A percentile compares a stretch with the other conserved stretches of the same genome.
Conservation (phyloP, 2,329 filamentous ascomycete species). For the Xylariaceae sp. region DNA sequence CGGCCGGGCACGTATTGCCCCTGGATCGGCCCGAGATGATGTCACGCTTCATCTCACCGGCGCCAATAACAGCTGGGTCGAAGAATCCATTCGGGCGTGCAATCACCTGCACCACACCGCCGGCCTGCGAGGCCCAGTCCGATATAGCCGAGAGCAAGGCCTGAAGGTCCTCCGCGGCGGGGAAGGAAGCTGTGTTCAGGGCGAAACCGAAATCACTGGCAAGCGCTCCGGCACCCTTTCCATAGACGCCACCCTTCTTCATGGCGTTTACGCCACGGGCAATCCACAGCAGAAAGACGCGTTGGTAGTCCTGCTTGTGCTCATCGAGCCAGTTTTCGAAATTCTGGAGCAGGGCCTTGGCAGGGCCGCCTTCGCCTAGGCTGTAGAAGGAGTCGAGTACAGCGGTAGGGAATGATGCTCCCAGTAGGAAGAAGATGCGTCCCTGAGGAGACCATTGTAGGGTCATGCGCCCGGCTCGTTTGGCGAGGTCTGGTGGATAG, state of each 20-base stretch:
- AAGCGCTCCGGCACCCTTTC: not conserved
- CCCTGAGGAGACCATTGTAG: not conserved
- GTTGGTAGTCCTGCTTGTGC: not conserved
- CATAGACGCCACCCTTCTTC: not conserved
- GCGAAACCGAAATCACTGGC: not conserved
- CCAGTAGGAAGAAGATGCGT: not conserved
- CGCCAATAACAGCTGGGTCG: not conserved
- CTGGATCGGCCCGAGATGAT: not conserved
- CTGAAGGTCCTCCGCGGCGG: not conserved
- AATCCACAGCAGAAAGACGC: not conserved
- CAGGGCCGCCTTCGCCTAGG: not conserved
- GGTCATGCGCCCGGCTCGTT: not conserved
- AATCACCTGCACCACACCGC: not conserved
- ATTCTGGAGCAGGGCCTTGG: not conserved
- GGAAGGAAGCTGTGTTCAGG: not conserved
- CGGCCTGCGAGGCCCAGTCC: not conserved
- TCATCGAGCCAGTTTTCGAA: not conserved
- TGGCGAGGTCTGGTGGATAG: not conserved
- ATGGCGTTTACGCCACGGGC: not conserved
- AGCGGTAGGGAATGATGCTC: not conserved
- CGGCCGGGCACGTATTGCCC: not conserved
- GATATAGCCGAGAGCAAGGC: not conserved
- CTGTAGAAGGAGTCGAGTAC: not conserved
- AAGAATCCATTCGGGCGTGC: not conserved
- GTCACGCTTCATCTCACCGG: not conserved